Conservation (phyloP, 768 basidiomycete species). For the Tylopilus balloui region DNA sequence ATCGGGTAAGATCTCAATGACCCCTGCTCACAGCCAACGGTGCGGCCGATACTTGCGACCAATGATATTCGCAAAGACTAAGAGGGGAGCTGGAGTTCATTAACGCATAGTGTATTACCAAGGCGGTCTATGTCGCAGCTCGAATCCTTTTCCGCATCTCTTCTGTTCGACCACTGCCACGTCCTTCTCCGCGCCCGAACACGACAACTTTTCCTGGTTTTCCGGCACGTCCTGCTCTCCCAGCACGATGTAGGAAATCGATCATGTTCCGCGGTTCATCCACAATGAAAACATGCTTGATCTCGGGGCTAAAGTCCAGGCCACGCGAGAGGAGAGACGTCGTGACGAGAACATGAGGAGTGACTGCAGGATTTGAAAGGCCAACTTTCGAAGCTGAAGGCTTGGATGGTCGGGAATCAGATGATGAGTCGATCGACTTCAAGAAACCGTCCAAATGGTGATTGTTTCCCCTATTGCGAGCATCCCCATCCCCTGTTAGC, state of each 20-base stretch:
- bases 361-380: slow-evolving; percentile 26
- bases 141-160: slow-evolving; percentile 50
- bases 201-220: slow-evolving; percentile 65
- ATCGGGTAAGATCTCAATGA: no score
- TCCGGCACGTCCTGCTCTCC: slow-evolving; percentile 75
- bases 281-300: slow-evolving; percentile 80
- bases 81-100: not conserved
- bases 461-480: slow-evolving; percentile 64
- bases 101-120: not conserved
- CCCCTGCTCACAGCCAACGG: no score
- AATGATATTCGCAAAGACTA: not conserved
- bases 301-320: slow-evolving; percentile 75
- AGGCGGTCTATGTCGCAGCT: slow-evolving; percentile 25
- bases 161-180: slow-evolving; percentile 51
- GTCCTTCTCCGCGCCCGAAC: slow-evolving; percentile 66
- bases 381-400: slow-evolving; percentile 8
- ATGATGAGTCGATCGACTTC: slow-evolving; percentile 19
- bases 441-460: slow-evolving; percentile 76
- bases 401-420: not conserved
- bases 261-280: slow-evolving; percentile 88
- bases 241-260: slow-evolving; percentile 90
- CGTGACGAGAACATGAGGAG: slow-evolving; percentile 73
- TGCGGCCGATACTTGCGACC: not conserved
- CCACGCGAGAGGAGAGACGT: slow-evolving; percentile 90
- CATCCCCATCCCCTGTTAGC: slow-evolving; percentile 58